Evolutionary conservation across 345 rosid genomes (phyloP).

Genomic region (Toxicodendron radicans): DNA sequence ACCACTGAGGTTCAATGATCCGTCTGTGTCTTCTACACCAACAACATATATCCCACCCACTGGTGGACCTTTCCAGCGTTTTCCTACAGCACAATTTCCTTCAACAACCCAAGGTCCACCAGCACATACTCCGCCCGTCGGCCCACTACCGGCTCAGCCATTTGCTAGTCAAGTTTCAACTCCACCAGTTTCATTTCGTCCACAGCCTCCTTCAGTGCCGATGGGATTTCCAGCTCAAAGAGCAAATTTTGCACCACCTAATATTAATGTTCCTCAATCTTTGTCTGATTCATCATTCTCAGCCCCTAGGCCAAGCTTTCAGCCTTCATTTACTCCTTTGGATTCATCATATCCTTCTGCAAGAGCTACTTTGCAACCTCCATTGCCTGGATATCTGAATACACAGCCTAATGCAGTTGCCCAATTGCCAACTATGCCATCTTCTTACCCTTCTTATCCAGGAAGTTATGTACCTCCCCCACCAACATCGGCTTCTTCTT

Average conservation of each 20-base stretch:
- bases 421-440: constrained; percentile 49
- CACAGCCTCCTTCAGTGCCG: constrained; percentile 53
- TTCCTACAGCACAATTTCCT: constrained; percentile 56
- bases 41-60: constrained; percentile 54
- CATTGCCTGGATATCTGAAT: constrained; percentile 63
- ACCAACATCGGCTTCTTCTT: constrained; percentile 44
- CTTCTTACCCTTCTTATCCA: constrained; percentile 53
- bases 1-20: constrained; percentile 36
- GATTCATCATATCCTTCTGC: constrained; percentile 36
- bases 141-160: constrained; percentile 55
- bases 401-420: constrained; percentile 44
- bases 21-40: constrained; percentile 46
- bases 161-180: constrained; percentile 54
- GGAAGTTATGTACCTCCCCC: constrained; percentile 49
- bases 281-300: constrained; percentile 34
- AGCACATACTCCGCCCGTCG: constrained; percentile 40
- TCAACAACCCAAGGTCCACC: constrained; percentile 46
- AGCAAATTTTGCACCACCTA: constrained; percentile 39
- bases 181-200: constrained; percentile 38
- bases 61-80: constrained; percentile 48
- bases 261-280: constrained; percentile 37
- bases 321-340: constrained; percentile 44
- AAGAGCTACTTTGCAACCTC: constrained; percentile 40
- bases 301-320: constrained; percentile 49
- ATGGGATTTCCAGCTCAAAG: constrained; percentile 65